These are phyloP conservation scores for Alternaria brassicae DNA, from an alignment of 2,329 filamentous ascomycete genomes.

Conservation along the genomic window DNA sequence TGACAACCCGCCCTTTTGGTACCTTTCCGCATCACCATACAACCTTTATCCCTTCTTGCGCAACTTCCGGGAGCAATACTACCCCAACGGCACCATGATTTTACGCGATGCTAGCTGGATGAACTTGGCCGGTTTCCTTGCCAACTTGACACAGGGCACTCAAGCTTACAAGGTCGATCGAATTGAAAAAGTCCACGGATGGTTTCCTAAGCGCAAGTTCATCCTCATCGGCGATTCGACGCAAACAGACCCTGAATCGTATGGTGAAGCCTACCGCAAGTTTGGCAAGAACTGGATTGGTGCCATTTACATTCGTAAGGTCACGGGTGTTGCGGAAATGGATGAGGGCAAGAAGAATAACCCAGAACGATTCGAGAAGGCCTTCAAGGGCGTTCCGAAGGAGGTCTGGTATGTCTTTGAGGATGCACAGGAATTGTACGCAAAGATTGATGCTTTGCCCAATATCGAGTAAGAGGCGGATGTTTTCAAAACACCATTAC, in stretches of 20 bases:
- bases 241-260: slow-evolving; percentile 88
- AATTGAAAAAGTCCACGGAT: slow-evolving; percentile 77
- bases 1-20: slow-evolving; percentile 79
- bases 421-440: slow-evolving; percentile 70
- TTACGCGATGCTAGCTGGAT: slow-evolving; percentile 87
- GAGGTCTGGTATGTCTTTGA: slow-evolving; percentile 83
- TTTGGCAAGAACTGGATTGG: slow-evolving; percentile 78
- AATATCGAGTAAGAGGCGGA: slow-evolving; percentile 18
- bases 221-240: slow-evolving; percentile 90
- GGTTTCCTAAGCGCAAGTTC: slow-evolving; percentile 80
- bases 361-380: slow-evolving; percentile 78
- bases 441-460: slow-evolving; percentile 45
- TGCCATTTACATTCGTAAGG: slow-evolving; percentile 85
- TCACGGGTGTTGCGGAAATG: slow-evolving; percentile 76
- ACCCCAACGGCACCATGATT: slow-evolving; percentile 79
- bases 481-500: neutral
- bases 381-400: slow-evolving; percentile 76
- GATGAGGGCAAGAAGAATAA: slow-evolving; percentile 72
- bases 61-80: slow-evolving; percentile 73
- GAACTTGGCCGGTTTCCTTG: slow-evolving; percentile 79
- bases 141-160: slow-evolving; percentile 79
- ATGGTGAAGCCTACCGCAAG: slow-evolving; percentile 75
- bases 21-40: slow-evolving; percentile 92
- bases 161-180: slow-evolving; percentile 85
- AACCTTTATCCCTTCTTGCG: slow-evolving; percentile 90